Conservation (phyloP, 768 basidiomycete genomes). For the Psilocybe subaeruginosa region DNA sequence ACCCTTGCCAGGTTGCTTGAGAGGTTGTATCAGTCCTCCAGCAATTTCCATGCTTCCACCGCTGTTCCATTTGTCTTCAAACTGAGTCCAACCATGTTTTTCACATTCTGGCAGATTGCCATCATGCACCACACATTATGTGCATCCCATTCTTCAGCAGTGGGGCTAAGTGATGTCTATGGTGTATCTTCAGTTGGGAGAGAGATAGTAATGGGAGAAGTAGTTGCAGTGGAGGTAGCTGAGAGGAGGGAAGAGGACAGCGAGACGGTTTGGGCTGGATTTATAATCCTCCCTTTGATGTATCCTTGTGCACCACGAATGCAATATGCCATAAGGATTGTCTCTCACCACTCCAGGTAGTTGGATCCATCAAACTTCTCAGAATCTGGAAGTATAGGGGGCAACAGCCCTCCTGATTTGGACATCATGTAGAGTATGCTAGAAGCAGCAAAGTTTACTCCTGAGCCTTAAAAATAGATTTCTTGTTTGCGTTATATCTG, state of each 20-base stretch:
- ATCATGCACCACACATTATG: slow-evolving; percentile 20
- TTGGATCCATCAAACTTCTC: slow-evolving; percentile 6
- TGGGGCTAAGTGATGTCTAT: slow-evolving; percentile 17
- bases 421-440: too few relatives aligned
- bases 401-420: neutral
- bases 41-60: slow-evolving; percentile 18
- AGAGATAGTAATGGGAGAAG: neutral
- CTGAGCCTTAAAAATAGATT: too few relatives aligned
- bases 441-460: too few relatives aligned
- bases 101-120: slow-evolving; percentile 23
- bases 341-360: slow-evolving; percentile 1
- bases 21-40: slow-evolving; percentile 15
- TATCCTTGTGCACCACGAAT: neutral
- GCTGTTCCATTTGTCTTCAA: slow-evolving; percentile 24
- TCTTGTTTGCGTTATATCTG: too few relatives aligned
- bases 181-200: neutral
- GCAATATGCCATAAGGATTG: neutral
- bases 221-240: neutral
- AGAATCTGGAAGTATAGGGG: neutral
- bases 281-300: neutral
- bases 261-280: neutral
- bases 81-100: slow-evolving; percentile 25
- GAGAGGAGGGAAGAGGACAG: too few relatives aligned
- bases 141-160: slow-evolving; percentile 20
- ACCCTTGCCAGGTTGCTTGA: slow-evolving; percentile 9